A percentile compares a stretch with the other conserved stretches of the same genome.
Evolutionary conservation across 495 filamentous ascomycete genomes (phyloP).

Genomic region (Chaetomium cochliodes): DNA sequence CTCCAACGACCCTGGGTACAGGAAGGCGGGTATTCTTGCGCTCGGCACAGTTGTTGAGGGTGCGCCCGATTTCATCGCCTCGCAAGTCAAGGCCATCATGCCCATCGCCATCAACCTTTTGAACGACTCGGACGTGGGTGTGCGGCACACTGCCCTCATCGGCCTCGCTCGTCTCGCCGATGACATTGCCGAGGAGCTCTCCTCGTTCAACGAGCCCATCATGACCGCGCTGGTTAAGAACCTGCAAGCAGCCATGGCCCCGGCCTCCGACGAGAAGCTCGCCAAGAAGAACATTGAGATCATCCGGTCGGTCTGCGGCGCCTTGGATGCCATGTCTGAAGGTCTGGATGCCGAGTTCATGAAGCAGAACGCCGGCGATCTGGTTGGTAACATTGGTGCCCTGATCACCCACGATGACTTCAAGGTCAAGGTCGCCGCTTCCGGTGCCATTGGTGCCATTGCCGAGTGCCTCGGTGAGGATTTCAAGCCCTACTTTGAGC

Average conservation of each 20-base stretch:
- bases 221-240: constrained; percentile 84
- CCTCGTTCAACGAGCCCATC: constrained; percentile 74
- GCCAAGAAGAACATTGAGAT: constrained; percentile 75
- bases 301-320: constrained; percentile 84
- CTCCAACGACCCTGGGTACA: constrained; percentile 67
- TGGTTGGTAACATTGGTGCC: constrained; percentile 77
- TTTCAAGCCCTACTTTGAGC: constrained; percentile 86
- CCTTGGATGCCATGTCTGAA: constrained; percentile 86
- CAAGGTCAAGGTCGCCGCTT: constrained; percentile 84
- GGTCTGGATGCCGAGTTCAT: constrained; percentile 84
- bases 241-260: constrained; percentile 68
- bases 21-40: constrained; percentile 86
- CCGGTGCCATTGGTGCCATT: constrained; percentile 85
- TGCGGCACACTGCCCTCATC: constrained; percentile 81
- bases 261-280: constrained; percentile 48
- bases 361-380: constrained; percentile 71
- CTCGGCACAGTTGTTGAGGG: constrained; percentile 94
- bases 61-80: constrained; percentile 91
- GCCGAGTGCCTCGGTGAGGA: constrained; percentile 76
- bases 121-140: constrained; percentile 74
- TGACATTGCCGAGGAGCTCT: constrained; percentile 85
- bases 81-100: constrained; percentile 81
- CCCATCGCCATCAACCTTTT: constrained; percentile 82
- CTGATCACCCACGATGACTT: constrained; percentile 80
- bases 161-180: constrained; percentile 86